A percentile compares a stretch with the other conserved stretches of the same genome.
Conservation (phyloP, 768 basidiomycete species). For the Lentinula sp. region DNA sequence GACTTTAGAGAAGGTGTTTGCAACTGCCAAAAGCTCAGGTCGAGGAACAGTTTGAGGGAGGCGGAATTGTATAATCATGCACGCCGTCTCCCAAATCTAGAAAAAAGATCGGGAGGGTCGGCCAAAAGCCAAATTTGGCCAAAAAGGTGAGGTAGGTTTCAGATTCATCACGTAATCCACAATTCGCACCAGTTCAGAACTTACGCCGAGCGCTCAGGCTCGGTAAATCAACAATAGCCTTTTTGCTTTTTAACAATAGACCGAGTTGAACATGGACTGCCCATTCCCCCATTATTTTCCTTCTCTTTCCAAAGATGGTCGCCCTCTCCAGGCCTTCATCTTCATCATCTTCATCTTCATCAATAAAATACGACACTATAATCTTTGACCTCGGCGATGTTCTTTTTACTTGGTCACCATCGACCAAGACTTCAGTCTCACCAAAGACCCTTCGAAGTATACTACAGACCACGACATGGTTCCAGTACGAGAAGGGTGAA, state of each 20-base stretch:
- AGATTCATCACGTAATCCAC: not conserved
- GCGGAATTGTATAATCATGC: not conserved
- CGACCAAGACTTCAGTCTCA: slow-evolving; percentile 37
- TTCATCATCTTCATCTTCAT: not conserved
- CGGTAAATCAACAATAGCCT: slow-evolving; percentile 4
- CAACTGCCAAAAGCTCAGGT: not conserved
- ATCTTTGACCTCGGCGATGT: slow-evolving; percentile 55
- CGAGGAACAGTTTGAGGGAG: not conserved
- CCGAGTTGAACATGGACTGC: not conserved
- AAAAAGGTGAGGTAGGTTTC: not conserved
- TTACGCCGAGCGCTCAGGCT: not conserved
- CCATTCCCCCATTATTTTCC: not conserved
- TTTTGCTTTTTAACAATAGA: slow-evolving; percentile 3
- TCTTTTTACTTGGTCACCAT: slow-evolving; percentile 46
- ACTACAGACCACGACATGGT: slow-evolving; percentile 41
- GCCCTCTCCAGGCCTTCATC: not conserved
- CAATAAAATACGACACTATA: slow-evolving; percentile 21
- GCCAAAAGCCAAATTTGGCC: not conserved
- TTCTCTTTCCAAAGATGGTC: not conserved
- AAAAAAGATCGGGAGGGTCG: not conserved
- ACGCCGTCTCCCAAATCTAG: not conserved
- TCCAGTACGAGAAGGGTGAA: slow-evolving; percentile 45
- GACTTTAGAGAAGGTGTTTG: not conserved
- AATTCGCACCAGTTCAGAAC: not conserved
- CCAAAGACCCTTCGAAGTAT: slow-evolving; percentile 33